These are phyloP conservation scores for Protomyces macrosporus DNA, from an alignment of 1,139 yeast genomes.

Conservation along the genomic window DNA sequence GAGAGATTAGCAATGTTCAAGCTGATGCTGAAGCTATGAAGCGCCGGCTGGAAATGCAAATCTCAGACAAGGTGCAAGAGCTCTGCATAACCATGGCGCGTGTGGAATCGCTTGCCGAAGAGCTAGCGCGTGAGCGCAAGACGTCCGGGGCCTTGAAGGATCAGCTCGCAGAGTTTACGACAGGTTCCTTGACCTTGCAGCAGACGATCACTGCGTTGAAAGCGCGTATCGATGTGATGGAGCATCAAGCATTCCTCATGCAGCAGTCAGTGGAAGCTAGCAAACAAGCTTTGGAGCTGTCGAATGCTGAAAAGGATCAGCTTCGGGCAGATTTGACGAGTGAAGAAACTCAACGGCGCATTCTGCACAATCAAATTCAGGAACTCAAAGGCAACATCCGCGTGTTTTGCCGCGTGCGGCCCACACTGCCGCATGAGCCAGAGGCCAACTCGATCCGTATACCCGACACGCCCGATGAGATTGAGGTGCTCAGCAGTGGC, in stretches of 20 bases:
- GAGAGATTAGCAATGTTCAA: conserved; percentile 1
- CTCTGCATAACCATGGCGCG: not conserved
- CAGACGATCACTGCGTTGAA: conserved; percentile 26
- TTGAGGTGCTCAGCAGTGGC: conserved; percentile 34
- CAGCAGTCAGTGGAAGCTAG: conserved; percentile 32
- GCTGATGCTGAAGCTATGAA: conserved; percentile 30
- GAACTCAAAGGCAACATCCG: conserved; percentile 88
- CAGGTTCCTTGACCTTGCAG: conserved; percentile 31
- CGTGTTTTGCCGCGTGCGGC: conserved; percentile 82
- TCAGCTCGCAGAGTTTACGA: conserved; percentile 30
- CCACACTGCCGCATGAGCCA: conserved; percentile 40
- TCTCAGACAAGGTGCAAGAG: conserved; percentile 25
- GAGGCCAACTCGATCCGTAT: conserved; percentile 3
- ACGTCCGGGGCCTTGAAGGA: conserved; percentile 33
- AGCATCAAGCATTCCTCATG: conserved; percentile 19
- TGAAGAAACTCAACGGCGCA: conserved; percentile 57
- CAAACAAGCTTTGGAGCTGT: conserved; percentile 32
- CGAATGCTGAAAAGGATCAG: conserved; percentile 31
- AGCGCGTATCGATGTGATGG: conserved; percentile 31
- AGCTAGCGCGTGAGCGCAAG: conserved; percentile 44
- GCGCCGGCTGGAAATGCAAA: conserved; percentile 15
- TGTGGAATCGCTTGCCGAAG: conserved; percentile 25
- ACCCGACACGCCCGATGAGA: conserved; percentile 29
- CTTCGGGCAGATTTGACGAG: conserved; percentile 34
- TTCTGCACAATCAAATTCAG: conserved; percentile 68